A percentile compares a stretch with the other conserved stretches of the same genome.
Evolutionary conservation across 2,329 filamentous ascomycete genomes (phyloP).

Genomic region (Diaporthe vaccinii): DNA sequence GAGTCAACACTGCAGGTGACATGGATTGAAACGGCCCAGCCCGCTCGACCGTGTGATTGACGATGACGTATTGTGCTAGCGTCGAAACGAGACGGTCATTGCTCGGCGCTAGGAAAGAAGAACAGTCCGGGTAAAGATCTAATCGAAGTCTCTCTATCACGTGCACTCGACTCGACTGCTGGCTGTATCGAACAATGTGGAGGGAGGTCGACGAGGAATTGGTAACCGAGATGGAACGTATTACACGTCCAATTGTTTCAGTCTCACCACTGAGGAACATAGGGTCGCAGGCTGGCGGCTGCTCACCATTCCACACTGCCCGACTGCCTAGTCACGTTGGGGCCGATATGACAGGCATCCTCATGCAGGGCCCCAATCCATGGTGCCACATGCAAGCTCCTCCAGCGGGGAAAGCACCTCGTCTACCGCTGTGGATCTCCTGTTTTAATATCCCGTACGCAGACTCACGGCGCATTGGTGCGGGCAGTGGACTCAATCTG

Average conservation of each 20-base stretch:
- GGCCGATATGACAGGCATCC: constrained; percentile 16
- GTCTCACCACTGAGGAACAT: constrained; percentile 11
- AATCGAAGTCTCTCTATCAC: background rate
- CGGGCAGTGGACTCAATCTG: background rate
- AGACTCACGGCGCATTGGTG: background rate
- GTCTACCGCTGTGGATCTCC: constrained; percentile 15
- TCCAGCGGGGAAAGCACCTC: constrained; percentile 28
- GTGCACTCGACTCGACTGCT: background rate
- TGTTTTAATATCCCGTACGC: background rate
- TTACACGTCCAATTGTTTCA: constrained; percentile 30
- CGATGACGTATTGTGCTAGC: constrained; percentile 29
- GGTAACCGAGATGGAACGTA: constrained; percentile 18
- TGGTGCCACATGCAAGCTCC: constrained; percentile 13
- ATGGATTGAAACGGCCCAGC: constrained; percentile 28
- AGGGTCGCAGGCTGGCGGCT: constrained; percentile 27
- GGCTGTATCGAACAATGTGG: background rate
- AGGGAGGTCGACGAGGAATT: constrained; percentile 18
- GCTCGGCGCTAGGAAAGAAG: constrained; percentile 17
- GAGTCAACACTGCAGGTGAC: constrained; percentile 2
- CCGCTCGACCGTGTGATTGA: constrained; percentile 15
- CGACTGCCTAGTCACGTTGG: constrained; percentile 3
- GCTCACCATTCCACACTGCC: constrained; percentile 9
- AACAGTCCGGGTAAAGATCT: background rate
- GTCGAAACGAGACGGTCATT: constrained; percentile 25
- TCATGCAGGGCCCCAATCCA: constrained; percentile 20